Conservation (phyloP, 75 land plant species). For the Pinus taeda region DNA sequence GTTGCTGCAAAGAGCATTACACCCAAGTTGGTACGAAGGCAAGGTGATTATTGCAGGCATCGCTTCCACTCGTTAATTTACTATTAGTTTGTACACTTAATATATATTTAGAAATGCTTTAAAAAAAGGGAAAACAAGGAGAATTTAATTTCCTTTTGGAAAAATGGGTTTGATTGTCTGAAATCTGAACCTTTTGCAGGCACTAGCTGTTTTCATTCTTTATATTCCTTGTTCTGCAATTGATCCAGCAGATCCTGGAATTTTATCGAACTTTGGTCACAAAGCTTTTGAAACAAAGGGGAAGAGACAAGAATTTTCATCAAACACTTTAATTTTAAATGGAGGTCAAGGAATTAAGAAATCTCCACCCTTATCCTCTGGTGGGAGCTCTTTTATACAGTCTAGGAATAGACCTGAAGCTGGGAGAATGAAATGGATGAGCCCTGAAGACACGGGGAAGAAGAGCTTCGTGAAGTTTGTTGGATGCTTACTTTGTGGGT, state of each 20-base stretch:
- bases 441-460: conserved; percentile 14
- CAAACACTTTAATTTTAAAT: conserved; percentile 1
- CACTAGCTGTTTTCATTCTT: conserved; percentile 68
- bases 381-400: conserved; percentile 17
- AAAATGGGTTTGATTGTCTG: too few species aligned
- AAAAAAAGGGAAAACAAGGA: too few species aligned
- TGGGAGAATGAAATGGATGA: conserved; percentile 20
- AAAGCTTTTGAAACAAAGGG: background rate
- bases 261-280: conserved; percentile 36
- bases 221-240: conserved; percentile 84
- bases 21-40: too few species aligned
- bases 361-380: conserved; percentile 24
- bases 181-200: conserved; percentile 43
- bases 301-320: background rate
- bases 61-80: too few species aligned
- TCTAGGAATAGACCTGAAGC: conserved; percentile 33
- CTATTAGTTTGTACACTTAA: too few species aligned
- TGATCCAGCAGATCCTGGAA: conserved; percentile 94
- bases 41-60: too few species aligned
- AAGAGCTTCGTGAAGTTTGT: conserved; percentile 13
- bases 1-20: too few species aligned
- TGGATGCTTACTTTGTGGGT: conserved; percentile 54
- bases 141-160: too few species aligned
- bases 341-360: background rate
- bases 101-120: too few species aligned